Evolutionary conservation across 495 filamentous ascomycete genomes (phyloP), one percentile per base, ranked within the genome.

Genomic region (Hyaloscypha variabilis): DNA sequence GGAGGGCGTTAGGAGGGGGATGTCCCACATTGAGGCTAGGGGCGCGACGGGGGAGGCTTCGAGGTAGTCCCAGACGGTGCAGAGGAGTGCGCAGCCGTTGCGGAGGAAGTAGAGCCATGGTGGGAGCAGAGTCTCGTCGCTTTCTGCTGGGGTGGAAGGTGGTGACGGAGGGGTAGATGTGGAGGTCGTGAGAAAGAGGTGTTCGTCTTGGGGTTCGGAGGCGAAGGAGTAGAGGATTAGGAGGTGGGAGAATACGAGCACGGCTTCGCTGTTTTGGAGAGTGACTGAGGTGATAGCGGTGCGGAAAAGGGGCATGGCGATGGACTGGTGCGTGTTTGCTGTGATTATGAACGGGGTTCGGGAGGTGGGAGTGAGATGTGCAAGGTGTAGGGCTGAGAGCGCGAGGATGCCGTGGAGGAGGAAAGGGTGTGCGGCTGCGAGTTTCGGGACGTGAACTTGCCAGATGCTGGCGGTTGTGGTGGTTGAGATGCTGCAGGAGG

Each of bases 381-480:
- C 72, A 21, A 75, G 58, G 49, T 79, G 77, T 24, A 75, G 51
- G 2, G 75, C 69, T 3, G 77, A 56, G 34, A 74, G 75, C 11
- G 78, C 74, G 23, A 81, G 64, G 19, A 81, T 70, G 2, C 76
- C 77, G 28, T 78, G 72, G 19, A 77, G 52, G 0, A 81, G 58
- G 46, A 78, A 81, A 14, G 57, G 36, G 42, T 64, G 58, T 17
- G 67, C 55, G 11, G 57, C 63, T 4, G 75, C 72, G 19, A 76
- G 61, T 8, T 65, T 58, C 1, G 72, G 68, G 4, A 77, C 64
- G 1, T 72, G 67, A 6, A 66, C 46, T 46, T 68, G 60, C 70
- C 65, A 78, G 26, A 65, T 13, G 14, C 36, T 30, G 26, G 26
- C 55, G 1, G 61, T 61, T 0, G 26, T 46, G 54, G 67, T 53